Evolutionary conservation across 192 early-diverging fungal genomes (phyloP).

Genomic region (Coemansia sp.): DNA sequence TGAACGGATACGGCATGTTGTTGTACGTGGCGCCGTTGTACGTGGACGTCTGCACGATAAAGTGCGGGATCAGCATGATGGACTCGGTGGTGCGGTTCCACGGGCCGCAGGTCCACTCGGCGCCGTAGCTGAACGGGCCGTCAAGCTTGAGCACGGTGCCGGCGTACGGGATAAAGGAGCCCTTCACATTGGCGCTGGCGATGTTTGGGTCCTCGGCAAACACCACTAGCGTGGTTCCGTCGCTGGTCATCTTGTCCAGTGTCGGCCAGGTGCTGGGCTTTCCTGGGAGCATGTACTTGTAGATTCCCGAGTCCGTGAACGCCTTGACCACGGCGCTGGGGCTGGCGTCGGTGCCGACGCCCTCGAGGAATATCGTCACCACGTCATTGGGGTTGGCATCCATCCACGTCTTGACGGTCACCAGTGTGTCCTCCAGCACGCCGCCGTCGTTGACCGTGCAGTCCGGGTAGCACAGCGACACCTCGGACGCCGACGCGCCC

Average conservation of each 20-base stretch:
- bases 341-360: conserved; percentile 15
- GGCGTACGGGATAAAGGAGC: conserved; percentile 35
- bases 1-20: conserved; percentile 48
- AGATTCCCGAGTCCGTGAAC: conserved; percentile 28
- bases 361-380: conserved; percentile 46
- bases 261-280: conserved; percentile 38
- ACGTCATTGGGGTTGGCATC: conserved; percentile 40
- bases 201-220: conserved; percentile 40
- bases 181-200: conserved; percentile 25
- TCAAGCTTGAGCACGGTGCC: conserved; percentile 34
- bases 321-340: conserved; percentile 30
- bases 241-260: conserved; percentile 30
- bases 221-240: conserved; percentile 38
- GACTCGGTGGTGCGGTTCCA: conserved; percentile 32
- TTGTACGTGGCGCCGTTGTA: conserved; percentile 25
- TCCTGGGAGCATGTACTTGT: conserved; percentile 32
- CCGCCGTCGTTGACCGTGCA: conserved; percentile 46
- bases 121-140: conserved; percentile 26
- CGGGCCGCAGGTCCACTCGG: conserved; percentile 41
- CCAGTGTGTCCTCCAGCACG: conserved; percentile 24
- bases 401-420: conserved; percentile 36
- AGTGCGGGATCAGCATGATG: conserved; percentile 47
- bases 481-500: conserved; percentile 21
- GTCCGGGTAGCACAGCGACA: conserved; percentile 37
- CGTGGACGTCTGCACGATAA: conserved; percentile 36